Base-by-base conservation (phyloP, 352 stramenopile species). In the Pythium sukuiense region DNA sequence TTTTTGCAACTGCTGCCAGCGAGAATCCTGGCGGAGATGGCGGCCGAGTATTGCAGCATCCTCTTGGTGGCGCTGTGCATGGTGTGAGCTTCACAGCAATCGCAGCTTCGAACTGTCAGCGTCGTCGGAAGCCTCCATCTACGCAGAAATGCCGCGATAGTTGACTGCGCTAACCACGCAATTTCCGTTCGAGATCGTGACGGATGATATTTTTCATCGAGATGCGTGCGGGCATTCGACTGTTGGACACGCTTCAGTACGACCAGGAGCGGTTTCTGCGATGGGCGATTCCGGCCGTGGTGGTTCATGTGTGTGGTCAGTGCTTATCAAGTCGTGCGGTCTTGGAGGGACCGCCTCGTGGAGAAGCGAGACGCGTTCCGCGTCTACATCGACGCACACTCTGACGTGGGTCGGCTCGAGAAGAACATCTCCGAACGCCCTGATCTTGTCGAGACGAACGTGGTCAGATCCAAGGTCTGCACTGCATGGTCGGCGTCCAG, bases 1-100 rank as follows among this genome's bases (percentile, higher is more conserved):
- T 18, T 27, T 63, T 14, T 43, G 62, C 2, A 20, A 63, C 8
- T 63, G 62, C 18, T 56, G 55, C 1, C 32, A 37, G n/a, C 12
- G 62, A 69, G n/a, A 20, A 50, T 62, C 2, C 46, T 58, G 9
- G 62, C 62, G 6, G 62, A 62, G 20, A 69, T 63, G 54, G 48
- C 50, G 2, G 20, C 62, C 9, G 62, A 69, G 20, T 69, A 63
- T 33, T 69, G 62, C 48, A 43, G 62, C 30, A 69, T 69, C 24
- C 46, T 29, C 12, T 14, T 69, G 6, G 55, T 55, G n/a, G 13
- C 54, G 13, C 43, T 69, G 1, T 63, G 54, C 27, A 54, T 37
- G 32, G 16, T 63, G n/a, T 2, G 35, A 63, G 20, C 46, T 69
- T 2, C 29, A 63, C 9, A 8, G 20, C 7, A 57, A 69, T 27